Conservation (phyloP, 805 yeast genomes). For the Saturnispora halmiae region DNA sequence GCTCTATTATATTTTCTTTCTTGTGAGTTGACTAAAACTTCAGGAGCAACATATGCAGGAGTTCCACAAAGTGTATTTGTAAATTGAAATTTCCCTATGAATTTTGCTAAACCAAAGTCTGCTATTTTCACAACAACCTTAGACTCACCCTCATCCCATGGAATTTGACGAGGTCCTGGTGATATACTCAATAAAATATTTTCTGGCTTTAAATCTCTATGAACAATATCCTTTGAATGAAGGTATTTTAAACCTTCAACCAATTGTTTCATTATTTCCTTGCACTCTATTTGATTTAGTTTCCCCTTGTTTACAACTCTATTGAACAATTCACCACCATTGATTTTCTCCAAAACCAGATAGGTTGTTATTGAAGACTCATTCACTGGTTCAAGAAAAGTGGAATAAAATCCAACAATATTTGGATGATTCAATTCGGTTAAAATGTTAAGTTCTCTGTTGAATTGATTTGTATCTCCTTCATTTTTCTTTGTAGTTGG, state of each 20-base stretch:
- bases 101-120: slow-evolving; percentile 68
- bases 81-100: slow-evolving; percentile 62
- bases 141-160: slow-evolving; percentile 53
- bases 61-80: slow-evolving; percentile 80
- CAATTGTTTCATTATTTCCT: slow-evolving; percentile 45
- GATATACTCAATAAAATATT: slow-evolving; percentile 58
- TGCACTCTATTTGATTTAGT: slow-evolving; percentile 53
- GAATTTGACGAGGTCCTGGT: slow-evolving; percentile 23
- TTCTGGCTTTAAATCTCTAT: slow-evolving; percentile 92
- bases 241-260: slow-evolving; percentile 67
- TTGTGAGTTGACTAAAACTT: slow-evolving; percentile 46
- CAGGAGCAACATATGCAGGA: slow-evolving; percentile 84
- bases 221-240: slow-evolving; percentile 87
- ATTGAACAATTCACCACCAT: slow-evolving; percentile 68
- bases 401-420: slow-evolving; percentile 55
- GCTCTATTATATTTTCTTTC: slow-evolving; percentile 54
- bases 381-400: slow-evolving; percentile 43
- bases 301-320: slow-evolving; percentile 58
- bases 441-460: slow-evolving; percentile 60
- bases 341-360: slow-evolving; percentile 62
- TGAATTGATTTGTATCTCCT: slow-evolving; percentile 30
- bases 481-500: slow-evolving; percentile 28
- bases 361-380: slow-evolving; percentile 42
- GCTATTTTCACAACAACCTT: slow-evolving; percentile 66
- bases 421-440: slow-evolving; percentile 60